A percentile compares a stretch with the other conserved stretches of the same genome.
These are phyloP conservation scores for Calycina marina DNA, from an alignment of 2,329 filamentous ascomycete species.

Conservation along the genomic window DNA sequence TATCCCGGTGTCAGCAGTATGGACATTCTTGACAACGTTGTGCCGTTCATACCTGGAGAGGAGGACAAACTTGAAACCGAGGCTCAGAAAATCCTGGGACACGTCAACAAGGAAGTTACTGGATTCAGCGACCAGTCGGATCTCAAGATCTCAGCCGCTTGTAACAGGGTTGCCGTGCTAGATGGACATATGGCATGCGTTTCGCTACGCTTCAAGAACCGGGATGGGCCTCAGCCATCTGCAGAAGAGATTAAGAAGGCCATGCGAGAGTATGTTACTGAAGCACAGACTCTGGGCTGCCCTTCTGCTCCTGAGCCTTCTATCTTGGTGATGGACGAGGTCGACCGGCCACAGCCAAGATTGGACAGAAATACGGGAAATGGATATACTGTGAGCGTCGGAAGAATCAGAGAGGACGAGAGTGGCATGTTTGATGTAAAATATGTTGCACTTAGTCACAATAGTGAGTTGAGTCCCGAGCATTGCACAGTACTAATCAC, in stretches of 20 bases:
- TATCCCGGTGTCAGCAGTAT: conserved; percentile 84
- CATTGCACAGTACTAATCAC: neutral
- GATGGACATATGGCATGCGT: conserved; percentile 96
- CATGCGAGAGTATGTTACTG: conserved; percentile 65
- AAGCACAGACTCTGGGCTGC: conserved; percentile 72
- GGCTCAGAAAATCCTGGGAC: conserved; percentile 84
- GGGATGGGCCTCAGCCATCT: conserved; percentile 46
- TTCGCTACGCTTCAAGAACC: conserved; percentile 64
- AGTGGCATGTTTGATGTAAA: conserved; percentile 87
- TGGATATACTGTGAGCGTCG: conserved; percentile 85
- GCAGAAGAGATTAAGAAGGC: conserved; percentile 66
- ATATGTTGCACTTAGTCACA: conserved; percentile 86
- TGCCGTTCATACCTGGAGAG: conserved; percentile 85
- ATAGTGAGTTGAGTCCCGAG: conserved; percentile 28
- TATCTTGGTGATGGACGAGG: conserved; percentile 80
- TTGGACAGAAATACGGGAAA: conserved; percentile 73
- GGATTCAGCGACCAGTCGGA: conserved; percentile 61
- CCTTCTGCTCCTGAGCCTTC: conserved; percentile 70
- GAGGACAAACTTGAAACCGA: conserved; percentile 95
- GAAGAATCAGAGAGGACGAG: conserved; percentile 65
- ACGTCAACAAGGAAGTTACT: conserved; percentile 53
- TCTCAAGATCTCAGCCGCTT: conserved; percentile 71
- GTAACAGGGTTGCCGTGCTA: conserved; percentile 87
- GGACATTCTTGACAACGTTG: conserved; percentile 93
- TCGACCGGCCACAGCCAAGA: conserved; percentile 80